These are phyloP conservation scores for Tuber melanosporum DNA, from an alignment of 495 filamentous ascomycete genomes.

Conservation along the genomic window DNA sequence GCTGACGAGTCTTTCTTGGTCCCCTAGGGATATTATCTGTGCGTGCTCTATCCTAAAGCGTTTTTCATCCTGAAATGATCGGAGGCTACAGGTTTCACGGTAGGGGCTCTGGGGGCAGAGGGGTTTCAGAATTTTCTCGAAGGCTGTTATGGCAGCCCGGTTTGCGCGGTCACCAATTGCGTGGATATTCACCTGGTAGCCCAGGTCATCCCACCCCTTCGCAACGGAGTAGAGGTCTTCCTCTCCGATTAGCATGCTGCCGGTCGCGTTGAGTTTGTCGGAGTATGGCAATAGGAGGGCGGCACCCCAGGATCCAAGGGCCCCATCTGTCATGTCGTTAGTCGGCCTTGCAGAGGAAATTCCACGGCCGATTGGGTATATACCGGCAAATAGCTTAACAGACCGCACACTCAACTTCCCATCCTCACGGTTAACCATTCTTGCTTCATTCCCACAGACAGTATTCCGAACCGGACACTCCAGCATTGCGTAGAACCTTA, in stretches of 20 bases:
- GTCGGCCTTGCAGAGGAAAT: conserved; percentile 4
- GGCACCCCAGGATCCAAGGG: conserved; percentile 59
- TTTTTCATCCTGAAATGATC: conserved; percentile 21
- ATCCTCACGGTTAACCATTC: conserved; percentile 43
- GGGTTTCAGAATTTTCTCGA: conserved; percentile 46
- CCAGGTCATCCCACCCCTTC: conserved; percentile 46
- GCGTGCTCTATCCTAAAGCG: conserved; percentile 61
- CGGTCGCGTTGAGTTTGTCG: conserved; percentile 51
- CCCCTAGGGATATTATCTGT: conserved; percentile 58
- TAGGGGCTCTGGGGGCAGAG: conserved; percentile 45
- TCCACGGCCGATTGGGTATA: conserved; percentile 8
- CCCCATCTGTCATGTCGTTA: conserved; percentile 49
- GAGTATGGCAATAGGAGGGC: conserved; percentile 58
- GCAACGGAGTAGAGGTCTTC: conserved; percentile 48
- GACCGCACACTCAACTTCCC: conserved; percentile 50
- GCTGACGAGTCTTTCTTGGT: conserved; percentile 51
- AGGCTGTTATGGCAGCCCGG: conserved; percentile 53
- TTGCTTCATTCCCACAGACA: conserved; percentile 46
- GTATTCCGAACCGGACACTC: conserved; percentile 57
- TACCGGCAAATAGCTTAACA: conserved; percentile 58
- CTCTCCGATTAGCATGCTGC: conserved; percentile 57
- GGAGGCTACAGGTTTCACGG: conserved; percentile 7
- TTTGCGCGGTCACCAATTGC: conserved; percentile 61
- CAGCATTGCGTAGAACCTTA: conserved; percentile 58
- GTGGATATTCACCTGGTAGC: conserved; percentile 57